phyloP scores from a whole-genome alignment of 495 filamentous ascomycete genomes.

The Trichoderma asperelloides region DNA sequence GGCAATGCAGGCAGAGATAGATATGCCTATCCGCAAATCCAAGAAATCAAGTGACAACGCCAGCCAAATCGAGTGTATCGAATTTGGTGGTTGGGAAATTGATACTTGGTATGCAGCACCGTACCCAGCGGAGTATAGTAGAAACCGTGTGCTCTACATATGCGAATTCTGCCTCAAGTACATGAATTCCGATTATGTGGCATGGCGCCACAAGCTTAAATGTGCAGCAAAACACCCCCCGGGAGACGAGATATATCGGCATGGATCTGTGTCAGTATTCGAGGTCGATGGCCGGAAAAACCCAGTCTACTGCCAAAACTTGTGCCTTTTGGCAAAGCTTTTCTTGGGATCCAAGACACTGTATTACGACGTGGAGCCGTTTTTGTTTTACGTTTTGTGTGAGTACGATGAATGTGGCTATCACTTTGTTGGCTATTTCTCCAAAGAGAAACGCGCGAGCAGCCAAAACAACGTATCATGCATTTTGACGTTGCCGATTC shows the following conservation, averaged over 20 bases:
- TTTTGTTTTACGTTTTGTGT: slow-evolving; percentile 97
- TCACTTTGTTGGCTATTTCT: slow-evolving; percentile 98
- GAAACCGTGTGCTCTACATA: slow-evolving; percentile 89
- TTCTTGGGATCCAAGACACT: slow-evolving; percentile 96
- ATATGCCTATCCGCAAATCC: slow-evolving; percentile 36
- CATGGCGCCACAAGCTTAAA: slow-evolving; percentile 96
- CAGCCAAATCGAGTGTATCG: slow-evolving; percentile 96
- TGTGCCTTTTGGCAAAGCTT: slow-evolving; percentile 90
- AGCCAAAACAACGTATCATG: slow-evolving; percentile 96
- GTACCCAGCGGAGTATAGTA: slow-evolving; percentile 96
- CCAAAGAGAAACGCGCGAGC: slow-evolving; percentile 95
- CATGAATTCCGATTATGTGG: slow-evolving; percentile 97
- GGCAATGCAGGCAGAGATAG: slow-evolving; percentile 37
- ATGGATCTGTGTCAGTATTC: slow-evolving; percentile 86
- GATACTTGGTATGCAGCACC: slow-evolving; percentile 99
- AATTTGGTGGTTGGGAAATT: slow-evolving; percentile 94
- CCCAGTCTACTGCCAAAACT: slow-evolving; percentile 93
- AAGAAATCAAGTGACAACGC: slow-evolving; percentile 73
- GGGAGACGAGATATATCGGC: slow-evolving; percentile 96
- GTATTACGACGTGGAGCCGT: slow-evolving; percentile 97
- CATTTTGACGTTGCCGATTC: slow-evolving; percentile 89
- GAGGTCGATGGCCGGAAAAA: slow-evolving; percentile 97
- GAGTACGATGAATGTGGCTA: slow-evolving; percentile 89
- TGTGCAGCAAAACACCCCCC: slow-evolving; percentile 94
- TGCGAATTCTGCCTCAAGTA: slow-evolving; percentile 99